Evolutionary conservation across 805 yeast species (phyloP).

Genomic region (Debaryomyces prosopidis): DNA sequence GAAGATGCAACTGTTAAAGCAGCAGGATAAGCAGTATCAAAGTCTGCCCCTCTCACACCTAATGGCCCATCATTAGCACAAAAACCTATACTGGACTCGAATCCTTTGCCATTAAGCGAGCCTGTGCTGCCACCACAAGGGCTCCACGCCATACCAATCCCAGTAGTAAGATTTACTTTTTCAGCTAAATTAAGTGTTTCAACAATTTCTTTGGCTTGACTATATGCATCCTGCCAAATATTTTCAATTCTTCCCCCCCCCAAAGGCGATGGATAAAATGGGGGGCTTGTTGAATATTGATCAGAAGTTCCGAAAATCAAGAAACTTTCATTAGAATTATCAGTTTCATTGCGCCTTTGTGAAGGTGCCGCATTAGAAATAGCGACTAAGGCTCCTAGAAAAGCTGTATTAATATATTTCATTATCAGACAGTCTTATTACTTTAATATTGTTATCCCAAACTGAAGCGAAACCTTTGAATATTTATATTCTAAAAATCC

Average conservation of each 20-base stretch:
- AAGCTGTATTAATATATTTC: not conserved
- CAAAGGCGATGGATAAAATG: constrained; percentile 1
- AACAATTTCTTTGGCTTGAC: constrained; percentile 1
- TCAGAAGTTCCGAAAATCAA: constrained; percentile 2
- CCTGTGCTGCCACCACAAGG: constrained; percentile 4
- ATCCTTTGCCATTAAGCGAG: not conserved
- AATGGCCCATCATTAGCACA: constrained; percentile 4
- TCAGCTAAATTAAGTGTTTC: constrained; percentile 3
- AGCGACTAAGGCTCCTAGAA: not conserved
- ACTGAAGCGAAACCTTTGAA: too few relatives aligned
- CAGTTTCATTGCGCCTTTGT: not conserved
- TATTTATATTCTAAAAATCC: too few relatives aligned
- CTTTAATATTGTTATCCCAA: too few relatives aligned
- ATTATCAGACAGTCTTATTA: too few relatives aligned
- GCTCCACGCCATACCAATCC: not conserved
- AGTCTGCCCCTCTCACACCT: constrained; percentile 3
- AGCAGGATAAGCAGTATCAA: constrained; percentile 2
- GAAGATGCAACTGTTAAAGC: constrained; percentile 3
- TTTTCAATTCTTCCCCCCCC: constrained; percentile 4
- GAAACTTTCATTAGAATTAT: not conserved
- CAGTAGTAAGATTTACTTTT: constrained; percentile 4
- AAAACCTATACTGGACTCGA: constrained; percentile 1
- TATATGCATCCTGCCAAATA: constrained; percentile 3
- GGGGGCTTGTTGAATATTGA: constrained; percentile 1
- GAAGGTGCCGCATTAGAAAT: not conserved